These are phyloP conservation scores for Dothiorella sarmentorum DNA, from an alignment of 2,329 filamentous ascomycete genomes.

Conservation along the genomic window DNA sequence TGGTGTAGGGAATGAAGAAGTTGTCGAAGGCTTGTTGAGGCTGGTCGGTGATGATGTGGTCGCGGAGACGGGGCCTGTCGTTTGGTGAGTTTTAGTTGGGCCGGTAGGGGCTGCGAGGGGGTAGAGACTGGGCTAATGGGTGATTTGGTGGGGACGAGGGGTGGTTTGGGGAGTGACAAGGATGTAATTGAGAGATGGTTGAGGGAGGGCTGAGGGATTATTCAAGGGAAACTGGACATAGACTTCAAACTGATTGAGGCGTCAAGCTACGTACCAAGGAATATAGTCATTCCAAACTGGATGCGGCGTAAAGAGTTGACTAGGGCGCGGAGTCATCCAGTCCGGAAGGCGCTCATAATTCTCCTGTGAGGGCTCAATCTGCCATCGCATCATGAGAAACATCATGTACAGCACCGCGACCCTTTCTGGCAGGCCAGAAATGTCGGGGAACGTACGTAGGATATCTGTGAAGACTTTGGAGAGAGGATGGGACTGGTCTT, in stretches of 20 bases:
- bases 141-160: no score
- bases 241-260: no score
- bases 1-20: slow-evolving; percentile 80
- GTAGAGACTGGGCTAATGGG: no score
- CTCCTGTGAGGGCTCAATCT: slow-evolving; percentile 72
- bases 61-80: slow-evolving; percentile 64
- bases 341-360: slow-evolving; percentile 75
- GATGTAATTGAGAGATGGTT: no score
- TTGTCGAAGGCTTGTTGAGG: slow-evolving; percentile 63
- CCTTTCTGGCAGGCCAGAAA: slow-evolving; percentile 74
- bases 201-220: no score
- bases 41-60: slow-evolving; percentile 45
- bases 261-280: slow-evolving; percentile 54
- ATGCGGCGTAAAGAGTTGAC: slow-evolving; percentile 66
- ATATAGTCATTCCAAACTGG: slow-evolving; percentile 80
- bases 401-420: slow-evolving; percentile 80
- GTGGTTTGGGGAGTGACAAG: no score
- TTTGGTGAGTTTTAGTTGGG: no score
- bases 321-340: slow-evolving; percentile 65
- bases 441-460: slow-evolving; percentile 75
- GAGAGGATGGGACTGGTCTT: slow-evolving; percentile 66
- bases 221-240: no score
- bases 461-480: slow-evolving; percentile 86
- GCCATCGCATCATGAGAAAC: slow-evolving; percentile 82
- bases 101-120: no score